Evolutionary conservation across 2,329 filamentous ascomycete species (phyloP), one percentile per base, ranked within the genome.

Genomic region (Calonectria pauciramosa): DNA sequence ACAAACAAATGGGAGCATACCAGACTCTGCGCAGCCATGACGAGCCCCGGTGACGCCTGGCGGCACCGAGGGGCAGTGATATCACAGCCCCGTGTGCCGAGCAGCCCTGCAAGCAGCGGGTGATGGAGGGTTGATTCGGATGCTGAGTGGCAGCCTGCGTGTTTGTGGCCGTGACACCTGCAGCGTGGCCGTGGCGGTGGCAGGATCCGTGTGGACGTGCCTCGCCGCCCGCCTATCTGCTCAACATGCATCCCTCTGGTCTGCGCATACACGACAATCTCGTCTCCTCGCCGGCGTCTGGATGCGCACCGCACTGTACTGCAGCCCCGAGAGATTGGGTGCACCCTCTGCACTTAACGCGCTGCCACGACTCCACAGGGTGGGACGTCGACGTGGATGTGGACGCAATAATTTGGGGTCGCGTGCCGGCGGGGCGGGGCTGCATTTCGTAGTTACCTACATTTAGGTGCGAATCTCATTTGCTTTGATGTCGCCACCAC

Each of bases 281-380:
- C 56, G 30, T 30, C 44, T 34, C 70, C 54, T 68, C 70, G 54
- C 60, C 52, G 54, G 54, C 34, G 26, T 47, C n/a, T 32, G 30
- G 23, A 63, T 63, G 68, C 36, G 36, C 32, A 5, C 34, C 9
- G 65, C 28, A 63, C 26, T 36, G 28, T 23, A 34, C 44, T 30
- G 47, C 28, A 38, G 70, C 23, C n/a, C 41, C 30, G 59, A 65
- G 56, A 32, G 56, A 70, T 65, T 65, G 54, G 60, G 36, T 60
- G 38, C 68, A 44, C 28, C 18, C 52, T 49, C 52, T 56, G 65
- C 72, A 74, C 72, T 74, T 72, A 65, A 74, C 72, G 72, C 72
- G 72, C 49, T 74, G 72, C 69, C 72, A 74, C 72, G 72, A 74
- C 72, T 71, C 68, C 52, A 65, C 68, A 60, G 38, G n/a, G 70